Evolutionary conservation across 768 basidiomycete genomes (phyloP), one percentile per base, ranked within the genome.

Genomic region (Hydnum rufescens): DNA sequence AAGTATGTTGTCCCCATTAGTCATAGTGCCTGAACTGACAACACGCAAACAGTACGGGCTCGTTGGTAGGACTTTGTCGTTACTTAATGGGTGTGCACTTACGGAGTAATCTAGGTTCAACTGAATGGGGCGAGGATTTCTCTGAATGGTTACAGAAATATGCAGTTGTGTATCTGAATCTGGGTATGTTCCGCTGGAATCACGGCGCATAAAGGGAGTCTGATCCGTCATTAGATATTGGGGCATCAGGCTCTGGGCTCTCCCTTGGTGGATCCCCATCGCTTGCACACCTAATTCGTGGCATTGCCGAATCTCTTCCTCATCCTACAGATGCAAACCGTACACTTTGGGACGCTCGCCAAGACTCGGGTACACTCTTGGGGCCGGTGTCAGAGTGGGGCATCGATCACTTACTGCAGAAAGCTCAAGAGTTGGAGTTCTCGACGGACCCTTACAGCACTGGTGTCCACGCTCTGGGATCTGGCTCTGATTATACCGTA

Each of bases 91-190:
- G n/a, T n/a, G n/a, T n/a, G n/a, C n/a, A n/a, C n/a, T n/a, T n/a
- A n/a, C n/a, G n/a, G n/a, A n/a, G n/a, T n/a, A n/a, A n/a, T n/a
- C n/a, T n/a, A n/a, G n/a, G 92, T 26, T 83, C 80, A 60, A 92
- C 86, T 3, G 93, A 96, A 65, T 93, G 82, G 75, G 88, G 79
- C 2, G 93, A 96, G 63, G 93, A 96, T 61, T 96, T 93, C 60
- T 61, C 77, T 0, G 71, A 75, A 16, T 93, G 82, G 77, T 76
- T 96, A 34, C 71, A 74, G 36, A 68, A 80, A 31, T 74, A 92
- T 56, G 82, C 80, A 42, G 88, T 85, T 16, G 74, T 84, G 13
- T 97, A 96, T 61, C 66, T 95, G 53, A 95, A 95, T 61, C 71
- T 90, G 25, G 77, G 71, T 68, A 60, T 32, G 66, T 59, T n/a